phyloP scores from a whole-genome alignment of 768 basidiomycete genomes.

The Boletus tomentosulus region DNA sequence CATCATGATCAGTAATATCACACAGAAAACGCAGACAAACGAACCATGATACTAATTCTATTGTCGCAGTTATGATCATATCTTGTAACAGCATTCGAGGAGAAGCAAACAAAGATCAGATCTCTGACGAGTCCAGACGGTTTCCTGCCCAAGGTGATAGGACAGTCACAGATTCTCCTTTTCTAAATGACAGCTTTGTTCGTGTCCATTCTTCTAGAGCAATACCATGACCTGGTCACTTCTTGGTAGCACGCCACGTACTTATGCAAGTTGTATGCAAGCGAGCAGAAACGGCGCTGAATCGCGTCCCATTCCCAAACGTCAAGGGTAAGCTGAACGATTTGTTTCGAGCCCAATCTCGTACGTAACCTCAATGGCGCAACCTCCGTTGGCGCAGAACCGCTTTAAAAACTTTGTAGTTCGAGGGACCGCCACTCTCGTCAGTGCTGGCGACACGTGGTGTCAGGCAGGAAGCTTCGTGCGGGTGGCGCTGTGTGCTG shows the following conservation, averaged over 20 bases:
- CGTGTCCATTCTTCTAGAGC: background rate
- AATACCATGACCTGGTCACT: too few species aligned
- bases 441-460: slow-evolving; percentile 22
- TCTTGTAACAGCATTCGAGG: slow-evolving; percentile 1
- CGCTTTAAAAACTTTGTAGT: slow-evolving; percentile 9
- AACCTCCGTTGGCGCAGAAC: slow-evolving; percentile 13
- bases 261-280: background rate
- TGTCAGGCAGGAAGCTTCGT: slow-evolving; percentile 14
- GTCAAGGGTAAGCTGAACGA: background rate
- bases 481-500: slow-evolving; percentile 15
- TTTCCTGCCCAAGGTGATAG: background rate
- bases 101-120: slow-evolving; percentile 1
- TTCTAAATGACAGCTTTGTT: background rate
- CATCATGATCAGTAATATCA: too few species aligned
- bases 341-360: slow-evolving; percentile 5
- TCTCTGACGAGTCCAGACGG: background rate
- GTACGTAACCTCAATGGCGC: slow-evolving; percentile 22
- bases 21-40: too few species aligned
- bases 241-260: background rate
- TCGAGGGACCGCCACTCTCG: slow-evolving; percentile 12
- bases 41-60: too few species aligned
- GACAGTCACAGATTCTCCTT: slow-evolving; percentile 3
- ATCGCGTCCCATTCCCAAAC: background rate
- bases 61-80: background rate
- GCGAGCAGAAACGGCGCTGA: background rate